Conservation (phyloP, 805 yeast species). For the Schwanniomyces pseudopolymorphus region DNA sequence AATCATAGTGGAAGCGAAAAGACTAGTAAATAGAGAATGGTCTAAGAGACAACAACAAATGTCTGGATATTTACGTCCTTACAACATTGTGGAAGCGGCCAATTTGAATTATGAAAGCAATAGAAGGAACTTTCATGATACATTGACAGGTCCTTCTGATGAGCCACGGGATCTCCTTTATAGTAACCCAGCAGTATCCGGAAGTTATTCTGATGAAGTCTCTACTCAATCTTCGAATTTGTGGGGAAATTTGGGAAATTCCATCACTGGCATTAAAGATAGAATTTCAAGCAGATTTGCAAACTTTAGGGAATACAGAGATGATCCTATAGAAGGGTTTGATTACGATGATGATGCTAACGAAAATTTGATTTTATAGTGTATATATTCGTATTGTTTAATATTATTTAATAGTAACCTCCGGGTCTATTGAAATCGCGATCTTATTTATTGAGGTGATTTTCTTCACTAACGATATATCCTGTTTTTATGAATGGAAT, state of each 20-base stretch:
- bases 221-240: slow-evolving; percentile 7
- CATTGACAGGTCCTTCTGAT: slow-evolving; percentile 14
- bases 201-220: background rate
- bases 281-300: slow-evolving; percentile 16
- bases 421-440: background rate
- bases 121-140: slow-evolving; percentile 23
- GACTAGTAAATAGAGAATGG: slow-evolving; percentile 37
- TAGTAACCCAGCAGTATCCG: background rate
- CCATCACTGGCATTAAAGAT: slow-evolving; percentile 20
- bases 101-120: slow-evolving; percentile 28
- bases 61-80: slow-evolving; percentile 22
- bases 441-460: background rate
- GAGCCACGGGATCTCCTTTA: background rate
- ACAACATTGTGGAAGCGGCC: slow-evolving; percentile 21
- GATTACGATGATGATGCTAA: slow-evolving; percentile 36
- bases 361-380: slow-evolving; percentile 30
- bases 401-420: background rate
- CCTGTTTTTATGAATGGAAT: background rate
- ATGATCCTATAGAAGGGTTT: slow-evolving; percentile 19
- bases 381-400: background rate
- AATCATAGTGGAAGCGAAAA: slow-evolving; percentile 41
- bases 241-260: slow-evolving; percentile 28
- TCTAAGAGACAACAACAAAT: slow-evolving; percentile 22
- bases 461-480: background rate
- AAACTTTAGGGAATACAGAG: slow-evolving; percentile 3